Percentiles rank a stretch among this genome's conserved stretches.
Conservation (phyloP, 495 filamentous ascomycete genomes). For the Trichoderma virens region DNA sequence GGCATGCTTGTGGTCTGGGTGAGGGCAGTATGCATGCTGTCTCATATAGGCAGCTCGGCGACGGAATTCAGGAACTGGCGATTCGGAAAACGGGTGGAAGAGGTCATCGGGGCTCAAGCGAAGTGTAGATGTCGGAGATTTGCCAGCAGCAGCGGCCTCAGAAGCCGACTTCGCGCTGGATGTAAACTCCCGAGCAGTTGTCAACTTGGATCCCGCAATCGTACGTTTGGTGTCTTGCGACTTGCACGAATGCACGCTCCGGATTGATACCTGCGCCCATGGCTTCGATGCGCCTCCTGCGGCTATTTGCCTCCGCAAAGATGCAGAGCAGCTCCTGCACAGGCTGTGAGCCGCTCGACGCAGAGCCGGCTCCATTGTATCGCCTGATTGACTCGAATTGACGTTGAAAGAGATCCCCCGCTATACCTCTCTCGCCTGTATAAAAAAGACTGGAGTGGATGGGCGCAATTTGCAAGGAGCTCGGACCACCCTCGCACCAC, state of each 20-base stretch:
- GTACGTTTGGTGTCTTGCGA: neutral
- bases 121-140: slow-evolving; percentile 11
- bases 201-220: neutral
- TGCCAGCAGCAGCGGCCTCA: neutral
- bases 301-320: slow-evolving; percentile 3
- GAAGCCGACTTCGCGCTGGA: neutral
- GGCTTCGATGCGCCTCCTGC: neutral
- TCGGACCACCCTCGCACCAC: slow-evolving; percentile 7
- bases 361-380: slow-evolving; percentile 8
- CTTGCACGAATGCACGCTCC: neutral
- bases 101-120: slow-evolving; percentile 68
- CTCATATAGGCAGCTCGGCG: slow-evolving; percentile 80
- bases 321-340: slow-evolving; percentile 6
- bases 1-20: slow-evolving; percentile 70
- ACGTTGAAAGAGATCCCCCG: neutral
- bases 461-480: slow-evolving; percentile 1
- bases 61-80: slow-evolving; percentile 77
- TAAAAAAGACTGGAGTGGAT: neutral
- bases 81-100: slow-evolving; percentile 84
- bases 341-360: slow-evolving; percentile 7
- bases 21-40: slow-evolving; percentile 84
- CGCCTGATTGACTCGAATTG: slow-evolving; percentile 4
- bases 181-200: neutral
- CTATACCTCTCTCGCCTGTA: neutral
- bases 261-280: neutral